Base-by-base conservation (phyloP, 306 rosid species). In the Cicer chorassanicum region DNA sequence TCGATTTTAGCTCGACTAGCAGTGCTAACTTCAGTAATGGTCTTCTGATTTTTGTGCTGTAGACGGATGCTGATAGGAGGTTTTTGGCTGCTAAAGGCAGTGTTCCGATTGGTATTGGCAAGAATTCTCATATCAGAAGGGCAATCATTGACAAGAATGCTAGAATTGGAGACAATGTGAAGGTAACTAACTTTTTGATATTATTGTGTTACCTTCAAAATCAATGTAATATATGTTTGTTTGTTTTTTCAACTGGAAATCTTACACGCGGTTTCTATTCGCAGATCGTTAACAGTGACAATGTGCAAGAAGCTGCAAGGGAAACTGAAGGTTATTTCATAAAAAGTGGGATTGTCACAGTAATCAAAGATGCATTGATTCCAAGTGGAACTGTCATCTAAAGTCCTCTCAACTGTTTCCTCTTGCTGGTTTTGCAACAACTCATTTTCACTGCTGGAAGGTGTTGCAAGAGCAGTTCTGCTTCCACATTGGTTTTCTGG, bases 111-210 rank as follows among this genome's bases (percentile, higher is more conserved):
- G 99, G 99, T 72, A 95, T 95, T 51, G 98, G 99, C 72, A 89
- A 66, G 83, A 89, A 81, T 78, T 89, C 97, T 72, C 99, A 95
- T 84, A 86, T 95, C 83, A 92, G 71, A 85, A 92, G 97, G 84
- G 99, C 99, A 45, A 95, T 95, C 50, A 92, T 95, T 14, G 99
- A 95, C 88, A 95, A 95, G 87, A 95, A 95, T 84, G 99, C 98
- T 72, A 90, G 99, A 73, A 85, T 95, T 65, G 99, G 99, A 19
- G 96, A 92, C 12, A 67, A 89, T 45, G 98, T 95, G 64, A 89
- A 92, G 98, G 99, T 95, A 51, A 14, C 56, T 6, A 50, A 50
- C 57, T 51, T 51, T 6, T 7, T 51, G 57, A 51, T 51, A 51
- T 51, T 41, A 46, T 6, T 65, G 18, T 3, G 8, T 8, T 61